phyloP scores from a whole-genome alignment of 192 early-diverging fungal species.

The Pilobolus umbonatus region DNA sequence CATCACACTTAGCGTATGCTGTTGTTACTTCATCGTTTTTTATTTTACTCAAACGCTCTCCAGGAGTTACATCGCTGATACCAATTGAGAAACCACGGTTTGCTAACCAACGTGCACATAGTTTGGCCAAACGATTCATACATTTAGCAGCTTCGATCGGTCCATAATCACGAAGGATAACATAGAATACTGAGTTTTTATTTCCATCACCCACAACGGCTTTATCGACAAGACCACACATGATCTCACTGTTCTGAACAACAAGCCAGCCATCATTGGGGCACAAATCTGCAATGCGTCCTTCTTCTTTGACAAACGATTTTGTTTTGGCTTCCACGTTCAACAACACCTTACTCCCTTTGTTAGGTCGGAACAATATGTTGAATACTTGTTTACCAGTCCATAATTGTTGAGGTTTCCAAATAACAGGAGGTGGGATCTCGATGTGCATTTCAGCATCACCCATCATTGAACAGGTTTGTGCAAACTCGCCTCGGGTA shows the following conservation, averaged over 20 bases:
- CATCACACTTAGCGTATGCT: constrained; percentile 83
- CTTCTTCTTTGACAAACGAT: constrained; percentile 59
- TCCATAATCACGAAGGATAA: constrained; percentile 90
- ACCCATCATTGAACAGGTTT: constrained; percentile 88
- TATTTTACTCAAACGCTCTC: constrained; percentile 62
- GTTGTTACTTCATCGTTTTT: constrained; percentile 77
- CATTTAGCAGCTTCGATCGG: constrained; percentile 75
- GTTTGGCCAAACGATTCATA: constrained; percentile 94
- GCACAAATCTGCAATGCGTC: constrained; percentile 67
- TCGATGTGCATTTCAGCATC: constrained; percentile 83
- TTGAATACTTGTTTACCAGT: constrained; percentile 96
- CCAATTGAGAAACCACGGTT: constrained; percentile 98
- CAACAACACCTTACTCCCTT: constrained; percentile 56
- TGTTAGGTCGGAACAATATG: constrained; percentile 85
- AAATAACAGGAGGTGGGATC: constrained; percentile 87
- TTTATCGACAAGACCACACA: constrained; percentile 95
- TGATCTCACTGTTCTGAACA: constrained; percentile 90
- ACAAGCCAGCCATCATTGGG: constrained; percentile 88
- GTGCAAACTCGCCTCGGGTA: constrained; percentile 86
- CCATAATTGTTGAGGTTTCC: constrained; percentile 90
- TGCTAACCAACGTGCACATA: constrained; percentile 35
- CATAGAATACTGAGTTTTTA: constrained; percentile 92
- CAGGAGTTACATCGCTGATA: constrained; percentile 94
- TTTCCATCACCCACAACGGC: constrained; percentile 93
- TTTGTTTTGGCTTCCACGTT: constrained; percentile 91